phyloP scores from a whole-genome alignment of 805 yeast species.

The Metschnikowia santaceciliae region DNA sequence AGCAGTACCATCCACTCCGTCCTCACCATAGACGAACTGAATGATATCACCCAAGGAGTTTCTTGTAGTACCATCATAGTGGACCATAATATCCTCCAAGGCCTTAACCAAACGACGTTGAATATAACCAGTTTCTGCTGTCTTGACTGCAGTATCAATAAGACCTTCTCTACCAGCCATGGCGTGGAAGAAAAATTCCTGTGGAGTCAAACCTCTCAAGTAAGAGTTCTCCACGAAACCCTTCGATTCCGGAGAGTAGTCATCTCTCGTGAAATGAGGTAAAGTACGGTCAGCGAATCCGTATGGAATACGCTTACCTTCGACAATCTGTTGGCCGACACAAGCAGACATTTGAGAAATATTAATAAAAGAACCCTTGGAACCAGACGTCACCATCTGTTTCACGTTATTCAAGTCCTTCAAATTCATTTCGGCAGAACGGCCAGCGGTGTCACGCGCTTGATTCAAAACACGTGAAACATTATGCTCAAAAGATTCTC shows the following conservation, averaged over 20 bases:
- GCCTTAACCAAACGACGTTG: conserved; percentile 98
- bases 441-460: conserved; percentile 99
- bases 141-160: conserved; percentile 98
- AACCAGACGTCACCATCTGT: conserved; percentile 99
- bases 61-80: conserved; percentile 97
- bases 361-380: conserved; percentile 97
- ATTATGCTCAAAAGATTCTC: conserved; percentile 97
- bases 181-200: conserved; percentile 96
- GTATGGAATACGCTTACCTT: conserved; percentile 98
- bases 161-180: conserved; percentile 99
- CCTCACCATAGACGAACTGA: conserved; percentile 97
- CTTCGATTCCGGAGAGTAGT: conserved; percentile 96
- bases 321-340: conserved; percentile 99
- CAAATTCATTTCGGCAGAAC: conserved; percentile 94
- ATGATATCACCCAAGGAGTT: conserved; percentile 95
- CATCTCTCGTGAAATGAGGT: conserved; percentile 98
- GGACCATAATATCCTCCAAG: conserved; percentile 94
- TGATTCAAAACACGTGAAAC: conserved; percentile 93
- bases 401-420: conserved; percentile 93
- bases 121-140: conserved; percentile 98
- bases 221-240: conserved; percentile 97
- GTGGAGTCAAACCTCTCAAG: conserved; percentile 90
- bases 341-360: conserved; percentile 99
- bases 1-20: conserved; percentile 97
- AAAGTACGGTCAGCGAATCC: conserved; percentile 95